Conservation (phyloP, 345 rosid species). For the Citropsis articulata region DNA sequence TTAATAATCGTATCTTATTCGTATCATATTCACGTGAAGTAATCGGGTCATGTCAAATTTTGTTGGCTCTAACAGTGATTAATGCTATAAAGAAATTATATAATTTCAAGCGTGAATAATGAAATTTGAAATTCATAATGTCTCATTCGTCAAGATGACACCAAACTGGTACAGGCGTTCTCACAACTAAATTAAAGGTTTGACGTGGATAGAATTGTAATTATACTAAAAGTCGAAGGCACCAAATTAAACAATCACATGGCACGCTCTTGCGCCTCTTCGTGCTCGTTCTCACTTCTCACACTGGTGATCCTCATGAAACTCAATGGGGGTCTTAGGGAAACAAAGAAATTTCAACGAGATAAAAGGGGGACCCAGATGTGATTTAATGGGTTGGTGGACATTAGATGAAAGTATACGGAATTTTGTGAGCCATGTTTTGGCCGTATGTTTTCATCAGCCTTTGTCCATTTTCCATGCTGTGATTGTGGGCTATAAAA, state of each 20-base stretch:
- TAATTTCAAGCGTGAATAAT: background rate
- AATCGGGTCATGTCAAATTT: too few species aligned
- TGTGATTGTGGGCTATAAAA: background rate
- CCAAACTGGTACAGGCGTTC: background rate
- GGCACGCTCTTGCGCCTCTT: background rate
- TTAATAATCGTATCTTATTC: rapidly evolving
- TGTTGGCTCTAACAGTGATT: background rate
- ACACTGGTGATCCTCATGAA: background rate
- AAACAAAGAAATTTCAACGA: background rate
- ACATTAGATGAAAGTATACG: background rate
- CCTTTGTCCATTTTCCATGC: background rate
- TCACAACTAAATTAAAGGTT: background rate
- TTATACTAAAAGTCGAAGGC: background rate
- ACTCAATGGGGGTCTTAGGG: background rate
- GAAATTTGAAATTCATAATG: background rate
- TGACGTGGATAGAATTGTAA: background rate
- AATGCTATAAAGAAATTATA: background rate
- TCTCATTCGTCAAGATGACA: background rate
- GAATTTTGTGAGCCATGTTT: constrained; percentile 5
- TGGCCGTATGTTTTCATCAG: constrained; percentile 8
- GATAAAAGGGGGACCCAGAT: background rate
- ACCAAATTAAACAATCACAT: constrained; percentile 10
- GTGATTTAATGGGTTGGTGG: background rate
- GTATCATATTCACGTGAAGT: rapidly evolving
- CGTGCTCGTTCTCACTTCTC: background rate